A percentile compares a stretch with the other conserved stretches of the same genome.
phyloP scores from a whole-genome alignment of 2,329 filamentous ascomycete species.

The Epichloe uncinata region DNA sequence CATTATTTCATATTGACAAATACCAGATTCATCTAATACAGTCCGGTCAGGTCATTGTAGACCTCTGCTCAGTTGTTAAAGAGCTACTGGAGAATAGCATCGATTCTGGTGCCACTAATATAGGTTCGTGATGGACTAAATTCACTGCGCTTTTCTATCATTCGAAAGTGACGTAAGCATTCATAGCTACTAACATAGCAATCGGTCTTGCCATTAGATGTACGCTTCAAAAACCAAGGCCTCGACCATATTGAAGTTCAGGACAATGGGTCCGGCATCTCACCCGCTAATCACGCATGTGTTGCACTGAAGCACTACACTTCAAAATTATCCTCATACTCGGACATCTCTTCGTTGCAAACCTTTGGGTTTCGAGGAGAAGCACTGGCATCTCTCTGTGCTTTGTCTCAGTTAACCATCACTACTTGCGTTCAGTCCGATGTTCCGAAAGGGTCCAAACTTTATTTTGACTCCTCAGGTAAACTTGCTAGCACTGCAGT shows the following conservation, averaged over 20 bases:
- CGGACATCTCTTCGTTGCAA: slow-evolving; percentile 69
- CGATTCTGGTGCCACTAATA: slow-evolving; percentile 78
- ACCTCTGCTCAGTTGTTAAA: slow-evolving; percentile 91
- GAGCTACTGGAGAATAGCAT: slow-evolving; percentile 94
- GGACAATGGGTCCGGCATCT: slow-evolving; percentile 86
- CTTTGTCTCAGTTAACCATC: slow-evolving; percentile 71
- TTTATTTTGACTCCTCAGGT: slow-evolving; percentile 81
- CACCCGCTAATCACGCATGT: slow-evolving; percentile 70
- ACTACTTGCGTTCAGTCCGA: slow-evolving; percentile 69
- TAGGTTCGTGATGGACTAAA: slow-evolving; percentile 39
- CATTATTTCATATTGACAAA: neutral
- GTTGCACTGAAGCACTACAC: slow-evolving; percentile 93
- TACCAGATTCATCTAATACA: slow-evolving; percentile 84
- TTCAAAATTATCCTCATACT: slow-evolving; percentile 81
- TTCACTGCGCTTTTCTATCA: neutral
- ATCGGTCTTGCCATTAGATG: slow-evolving; percentile 42
- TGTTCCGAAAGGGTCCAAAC: slow-evolving; percentile 67
- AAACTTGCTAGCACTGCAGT: slow-evolving; percentile 61
- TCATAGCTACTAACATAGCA: neutral
- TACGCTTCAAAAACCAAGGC: slow-evolving; percentile 92
- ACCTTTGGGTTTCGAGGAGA: slow-evolving; percentile 97
- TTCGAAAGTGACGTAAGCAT: neutral
- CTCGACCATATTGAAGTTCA: slow-evolving; percentile 93
- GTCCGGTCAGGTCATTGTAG: slow-evolving; percentile 94
- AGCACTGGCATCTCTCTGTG: slow-evolving; percentile 86